Evolutionary conservation across 2,329 filamentous ascomycete species (phyloP), one percentile per base, ranked within the genome.

Genomic region (Chaetomiaceae sp.): DNA sequence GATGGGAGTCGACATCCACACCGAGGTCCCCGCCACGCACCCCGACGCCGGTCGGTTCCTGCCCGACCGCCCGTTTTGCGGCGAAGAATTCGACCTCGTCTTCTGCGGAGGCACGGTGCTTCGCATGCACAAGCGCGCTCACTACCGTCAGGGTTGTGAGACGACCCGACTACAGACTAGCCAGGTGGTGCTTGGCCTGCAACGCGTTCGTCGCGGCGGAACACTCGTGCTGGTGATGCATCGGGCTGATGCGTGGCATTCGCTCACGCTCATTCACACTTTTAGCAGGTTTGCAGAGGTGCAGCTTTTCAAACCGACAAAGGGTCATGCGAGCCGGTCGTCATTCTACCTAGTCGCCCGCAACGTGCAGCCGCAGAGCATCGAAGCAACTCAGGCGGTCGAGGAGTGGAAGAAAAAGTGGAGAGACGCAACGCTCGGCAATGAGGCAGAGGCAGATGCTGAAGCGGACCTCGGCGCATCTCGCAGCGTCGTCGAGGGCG

Each of bases 291-390:
- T 81, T 50, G 65, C 75, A 0, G 40, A 61, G 1, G 59, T 80
- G 0, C 37, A 53, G 20, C 57, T 79, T 0, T 75, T 70, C 61
- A 82, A 82, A 59, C 75, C 75, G 0, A 56, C 7, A 1, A 61
- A 7, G 1, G 58, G 53, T 2, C 75, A 81, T 53, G 61, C 58
- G 1, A 74, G 64, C 18, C 65, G 72, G 4, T 76, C 73, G 0
- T 80, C 76, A 0, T 82, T 81, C 56, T 82, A 82, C 59, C 65
- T 81, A 60, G 55, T 82, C 9, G 77, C 77, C 2, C 70, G 62
- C 1, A 58, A 72, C 3, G 65, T 82, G 0, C 64, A 69, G 37
- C 65, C 66, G 5, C 36, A 63, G 3, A 54, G 57, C 16, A 38
- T 58, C 0, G 63, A 67, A 27, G 75, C 74, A 0, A 2, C 61